phyloP scores from a whole-genome alignment of 148 eudicot species.

The Diospyros kaki region DNA sequence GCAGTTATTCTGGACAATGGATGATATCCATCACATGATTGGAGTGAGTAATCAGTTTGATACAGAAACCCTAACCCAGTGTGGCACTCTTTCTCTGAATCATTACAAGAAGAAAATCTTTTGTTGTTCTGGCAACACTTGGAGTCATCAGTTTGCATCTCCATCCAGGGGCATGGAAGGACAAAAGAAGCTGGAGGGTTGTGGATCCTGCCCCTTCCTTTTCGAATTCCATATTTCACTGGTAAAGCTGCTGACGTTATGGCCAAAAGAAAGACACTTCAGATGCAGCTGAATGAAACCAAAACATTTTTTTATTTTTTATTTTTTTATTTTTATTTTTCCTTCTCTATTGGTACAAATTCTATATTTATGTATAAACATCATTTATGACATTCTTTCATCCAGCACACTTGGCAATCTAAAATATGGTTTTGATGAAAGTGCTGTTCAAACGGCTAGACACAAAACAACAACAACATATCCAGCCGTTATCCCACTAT shows the following conservation, averaged over 20 bases:
- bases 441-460: not conserved
- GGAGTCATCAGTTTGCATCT: slow-evolving; percentile 23
- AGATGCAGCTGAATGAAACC: not conserved
- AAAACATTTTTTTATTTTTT: not conserved
- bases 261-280: slow-evolving; percentile 11
- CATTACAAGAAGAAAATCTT: slow-evolving; percentile 10
- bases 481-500: too few relatives aligned
- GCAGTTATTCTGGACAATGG: slow-evolving; percentile 8
- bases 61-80: slow-evolving; percentile 13
- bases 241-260: slow-evolving; percentile 35
- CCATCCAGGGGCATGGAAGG: slow-evolving; percentile 20
- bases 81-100: slow-evolving; percentile 22
- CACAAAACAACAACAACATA: too few relatives aligned
- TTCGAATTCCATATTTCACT: slow-evolving; percentile 25
- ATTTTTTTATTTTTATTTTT: not conserved
- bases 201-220: slow-evolving; percentile 44
- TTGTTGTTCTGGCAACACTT: slow-evolving; percentile 16
- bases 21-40: slow-evolving; percentile 18
- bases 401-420: not conserved
- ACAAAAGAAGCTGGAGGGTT: slow-evolving; percentile 21
- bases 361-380: slow-evolving; percentile 4
- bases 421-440: not conserved
- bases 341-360: not conserved
- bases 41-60: slow-evolving; percentile 22
- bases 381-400: not conserved